Evolutionary conservation across 2,329 filamentous ascomycete genomes (phyloP).

Genomic region (Cordyceps fumosorosea): DNA sequence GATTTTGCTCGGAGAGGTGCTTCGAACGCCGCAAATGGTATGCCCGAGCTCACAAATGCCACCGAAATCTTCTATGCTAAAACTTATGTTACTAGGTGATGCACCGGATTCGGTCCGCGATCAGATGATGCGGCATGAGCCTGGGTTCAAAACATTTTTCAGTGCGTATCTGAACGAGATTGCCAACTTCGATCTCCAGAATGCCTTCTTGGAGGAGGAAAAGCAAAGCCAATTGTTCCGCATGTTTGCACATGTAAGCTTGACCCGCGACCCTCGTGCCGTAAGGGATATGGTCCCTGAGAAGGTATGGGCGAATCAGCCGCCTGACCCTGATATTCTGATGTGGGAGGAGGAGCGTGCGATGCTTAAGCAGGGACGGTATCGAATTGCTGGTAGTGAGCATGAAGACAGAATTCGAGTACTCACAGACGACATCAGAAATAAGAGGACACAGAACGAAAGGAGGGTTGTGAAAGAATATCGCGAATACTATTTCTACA

Average conservation of each 20-base stretch:
- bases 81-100: slow-evolving; percentile 16
- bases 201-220: slow-evolving; percentile 21
- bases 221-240: slow-evolving; percentile 18
- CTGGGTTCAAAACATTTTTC: slow-evolving; percentile 22
- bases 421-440: slow-evolving; percentile 20
- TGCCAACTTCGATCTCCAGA: slow-evolving; percentile 24
- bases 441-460: slow-evolving; percentile 16
- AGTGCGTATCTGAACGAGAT: slow-evolving; percentile 24
- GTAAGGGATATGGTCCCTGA: slow-evolving; percentile 24
- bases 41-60: not conserved
- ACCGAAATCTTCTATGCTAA: slow-evolving; percentile 4
- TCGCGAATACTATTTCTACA: slow-evolving; percentile 17
- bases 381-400: slow-evolving; percentile 19
- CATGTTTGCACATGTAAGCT: slow-evolving; percentile 21
- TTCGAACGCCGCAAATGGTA: slow-evolving; percentile 20
- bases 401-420: slow-evolving; percentile 20
- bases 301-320: slow-evolving; percentile 21
- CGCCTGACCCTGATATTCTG: slow-evolving; percentile 22
- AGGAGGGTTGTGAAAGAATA: slow-evolving; percentile 20
- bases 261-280: slow-evolving; percentile 22
- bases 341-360: slow-evolving; percentile 16
- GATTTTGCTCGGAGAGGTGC: slow-evolving; percentile 18
- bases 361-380: slow-evolving; percentile 22
- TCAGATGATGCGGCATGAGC: slow-evolving; percentile 25
- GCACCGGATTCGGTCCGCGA: slow-evolving; percentile 22